phyloP scores from a whole-genome alignment of 192 early-diverging fungal species.

The Coemansia erecta region DNA sequence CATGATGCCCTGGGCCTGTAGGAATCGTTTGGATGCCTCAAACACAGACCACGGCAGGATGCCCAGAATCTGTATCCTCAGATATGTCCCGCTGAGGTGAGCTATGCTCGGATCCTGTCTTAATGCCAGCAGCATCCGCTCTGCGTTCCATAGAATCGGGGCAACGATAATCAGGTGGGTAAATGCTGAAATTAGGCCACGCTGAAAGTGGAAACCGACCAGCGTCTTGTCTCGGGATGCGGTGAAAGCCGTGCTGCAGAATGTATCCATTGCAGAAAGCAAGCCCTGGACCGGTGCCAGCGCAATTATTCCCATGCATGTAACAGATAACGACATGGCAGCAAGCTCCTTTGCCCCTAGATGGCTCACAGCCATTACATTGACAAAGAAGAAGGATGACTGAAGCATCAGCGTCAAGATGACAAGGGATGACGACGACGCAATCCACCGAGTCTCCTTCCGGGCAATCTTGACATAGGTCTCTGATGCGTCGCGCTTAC shows the following conservation, averaged over 20 bases:
- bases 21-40: conserved; percentile 77
- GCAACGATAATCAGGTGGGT: conserved; percentile 68
- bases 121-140: conserved; percentile 61
- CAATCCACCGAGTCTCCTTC: conserved; percentile 31
- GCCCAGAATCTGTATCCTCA: conserved; percentile 64
- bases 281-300: conserved; percentile 62
- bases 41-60: conserved; percentile 70
- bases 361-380: conserved; percentile 62
- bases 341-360: conserved; percentile 59
- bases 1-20: conserved; percentile 87
- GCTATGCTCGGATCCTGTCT: conserved; percentile 79
- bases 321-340: conserved; percentile 61
- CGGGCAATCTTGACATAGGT: conserved; percentile 17
- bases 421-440: conserved; percentile 25
- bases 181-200: conserved; percentile 65
- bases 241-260: conserved; percentile 9
- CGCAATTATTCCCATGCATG: conserved; percentile 57
- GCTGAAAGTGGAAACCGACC: conserved; percentile 69
- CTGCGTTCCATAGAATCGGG: conserved; percentile 67
- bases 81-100: conserved; percentile 55
- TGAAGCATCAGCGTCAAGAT: conserved; percentile 59
- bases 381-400: conserved; percentile 61
- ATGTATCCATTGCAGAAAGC: conserved; percentile 9
- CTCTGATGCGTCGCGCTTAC: conserved; percentile 29
- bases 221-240: conserved; percentile 57